These are phyloP conservation scores for Logfia minima DNA, from an alignment of 129 eudicot genomes.

Conservation along the genomic window DNA sequence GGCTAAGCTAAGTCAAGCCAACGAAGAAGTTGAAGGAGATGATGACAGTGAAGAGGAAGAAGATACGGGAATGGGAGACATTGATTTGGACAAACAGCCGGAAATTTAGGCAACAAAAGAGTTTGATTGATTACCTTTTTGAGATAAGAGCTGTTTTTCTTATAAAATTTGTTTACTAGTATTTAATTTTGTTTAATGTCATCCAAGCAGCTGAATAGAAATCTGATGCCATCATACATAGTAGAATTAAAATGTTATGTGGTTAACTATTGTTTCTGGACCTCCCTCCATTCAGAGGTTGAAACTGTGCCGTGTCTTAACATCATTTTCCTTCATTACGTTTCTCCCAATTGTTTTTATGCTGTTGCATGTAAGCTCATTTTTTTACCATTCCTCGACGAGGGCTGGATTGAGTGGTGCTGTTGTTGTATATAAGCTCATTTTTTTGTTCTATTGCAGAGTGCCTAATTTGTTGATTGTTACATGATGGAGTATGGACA, in stretches of 20 bases:
- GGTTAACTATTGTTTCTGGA: slow-evolving; percentile 23
- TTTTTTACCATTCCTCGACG: too few relatives aligned
- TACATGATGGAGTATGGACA: too few relatives aligned
- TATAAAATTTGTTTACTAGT: slow-evolving; percentile 14
- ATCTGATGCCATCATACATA: slow-evolving; percentile 6
- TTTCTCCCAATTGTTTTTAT: not conserved
- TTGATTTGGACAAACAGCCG: slow-evolving; percentile 58
- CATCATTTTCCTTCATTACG: not conserved
- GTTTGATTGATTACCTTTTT: slow-evolving; percentile 16
- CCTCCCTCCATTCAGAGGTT: slow-evolving; percentile 4
- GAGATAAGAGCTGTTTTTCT: slow-evolving; percentile 20
- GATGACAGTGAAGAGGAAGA: slow-evolving; percentile 91
- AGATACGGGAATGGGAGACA: slow-evolving; percentile 95
- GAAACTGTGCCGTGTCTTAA: not conserved
- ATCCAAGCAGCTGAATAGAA: slow-evolving; percentile 28
- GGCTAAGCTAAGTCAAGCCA: slow-evolving; percentile 67
- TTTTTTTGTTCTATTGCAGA: too few relatives aligned
- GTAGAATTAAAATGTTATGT: slow-evolving; percentile 5
- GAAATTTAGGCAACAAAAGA: slow-evolving; percentile 27
- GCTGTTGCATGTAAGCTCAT: not conserved
- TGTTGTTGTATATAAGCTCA: too few relatives aligned
- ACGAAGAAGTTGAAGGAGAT: slow-evolving; percentile 80
- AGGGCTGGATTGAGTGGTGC: too few relatives aligned
- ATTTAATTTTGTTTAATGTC: slow-evolving; percentile 13
- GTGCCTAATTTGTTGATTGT: too few relatives aligned